Evolutionary conservation across 2,329 filamentous ascomycete species (phyloP).

Genomic region (Pyrenochaeta sp.): DNA sequence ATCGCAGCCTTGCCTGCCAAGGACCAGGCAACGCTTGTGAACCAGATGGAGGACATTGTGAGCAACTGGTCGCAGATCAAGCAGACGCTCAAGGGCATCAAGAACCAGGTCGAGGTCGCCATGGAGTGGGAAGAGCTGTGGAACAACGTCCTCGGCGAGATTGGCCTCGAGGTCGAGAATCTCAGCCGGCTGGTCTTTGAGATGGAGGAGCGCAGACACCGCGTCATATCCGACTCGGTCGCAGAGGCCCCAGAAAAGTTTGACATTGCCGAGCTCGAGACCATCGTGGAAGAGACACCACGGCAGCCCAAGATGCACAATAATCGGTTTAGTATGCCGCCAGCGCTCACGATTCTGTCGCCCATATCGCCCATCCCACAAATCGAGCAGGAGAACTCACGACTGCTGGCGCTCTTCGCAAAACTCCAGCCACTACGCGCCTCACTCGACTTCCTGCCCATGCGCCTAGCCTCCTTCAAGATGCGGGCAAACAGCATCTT

Average conservation of each 20-base stretch:
- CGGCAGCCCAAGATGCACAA: slow-evolving; percentile 62
- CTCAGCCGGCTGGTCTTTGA: slow-evolving; percentile 87
- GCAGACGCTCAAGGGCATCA: slow-evolving; percentile 77
- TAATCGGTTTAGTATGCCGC: slow-evolving; percentile 74
- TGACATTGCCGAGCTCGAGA: slow-evolving; percentile 90
- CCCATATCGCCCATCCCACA: slow-evolving; percentile 66
- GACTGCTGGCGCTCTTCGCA: slow-evolving; percentile 87
- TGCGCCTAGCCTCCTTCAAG: slow-evolving; percentile 89
- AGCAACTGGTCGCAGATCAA: slow-evolving; percentile 86
- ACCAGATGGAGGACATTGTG: slow-evolving; percentile 89
- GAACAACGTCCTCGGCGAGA: slow-evolving; percentile 92
- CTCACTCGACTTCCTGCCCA: slow-evolving; percentile 93
- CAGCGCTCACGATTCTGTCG: slow-evolving; percentile 66
- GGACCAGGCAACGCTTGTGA: slow-evolving; percentile 77
- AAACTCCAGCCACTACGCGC: slow-evolving; percentile 94
- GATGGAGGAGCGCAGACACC: slow-evolving; percentile 95
- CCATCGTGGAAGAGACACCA: slow-evolving; percentile 89
- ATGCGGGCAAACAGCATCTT: slow-evolving; percentile 79
- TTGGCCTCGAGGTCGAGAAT: slow-evolving; percentile 85
- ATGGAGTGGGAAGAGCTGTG: slow-evolving; percentile 99
- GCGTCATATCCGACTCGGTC: slow-evolving; percentile 67
- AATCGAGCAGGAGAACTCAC: slow-evolving; percentile 81
- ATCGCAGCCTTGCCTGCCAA: slow-evolving; percentile 74
- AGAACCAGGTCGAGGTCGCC: slow-evolving; percentile 91
- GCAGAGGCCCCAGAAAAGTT: slow-evolving; percentile 70